Percentiles rank a stretch among this genome's conserved stretches.
Conservation (phyloP, 169 alveolate genomes). For the Perkinsus marinus region DNA sequence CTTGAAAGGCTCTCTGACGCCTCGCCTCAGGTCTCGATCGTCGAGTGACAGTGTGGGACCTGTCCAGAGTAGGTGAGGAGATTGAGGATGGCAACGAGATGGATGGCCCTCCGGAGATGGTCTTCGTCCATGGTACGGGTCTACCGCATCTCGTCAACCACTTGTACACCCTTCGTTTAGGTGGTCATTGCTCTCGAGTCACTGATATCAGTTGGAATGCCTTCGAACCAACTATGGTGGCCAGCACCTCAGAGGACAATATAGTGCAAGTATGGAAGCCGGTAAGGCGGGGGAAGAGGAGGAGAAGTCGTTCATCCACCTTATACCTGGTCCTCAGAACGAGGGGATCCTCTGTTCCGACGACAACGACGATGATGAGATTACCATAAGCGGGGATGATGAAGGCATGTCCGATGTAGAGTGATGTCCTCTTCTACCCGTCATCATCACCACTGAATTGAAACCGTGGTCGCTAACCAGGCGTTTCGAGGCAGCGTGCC, state of each 20-base stretch:
- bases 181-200: not conserved
- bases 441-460: not conserved
- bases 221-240: not conserved
- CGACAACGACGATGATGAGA: not conserved
- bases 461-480: not conserved
- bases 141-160: not conserved
- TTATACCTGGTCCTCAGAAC: not conserved
- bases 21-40: not conserved
- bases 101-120: not conserved
- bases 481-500: not conserved
- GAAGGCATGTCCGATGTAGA: not conserved
- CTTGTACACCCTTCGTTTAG: not conserved
- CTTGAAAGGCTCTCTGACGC: not conserved
- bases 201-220: not conserved
- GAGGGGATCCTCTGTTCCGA: not conserved
- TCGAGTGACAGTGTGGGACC: not conserved
- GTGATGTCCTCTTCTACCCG: not conserved
- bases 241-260: not conserved
- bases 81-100: not conserved
- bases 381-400: not conserved
- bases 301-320: no score
- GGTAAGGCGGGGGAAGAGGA: not conserved
- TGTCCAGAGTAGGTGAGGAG: not conserved
- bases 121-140: not conserved
- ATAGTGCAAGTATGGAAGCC: not conserved